Conservation (phyloP, 108 stramenopile genomes). For the Fistulifera solaris region DNA sequence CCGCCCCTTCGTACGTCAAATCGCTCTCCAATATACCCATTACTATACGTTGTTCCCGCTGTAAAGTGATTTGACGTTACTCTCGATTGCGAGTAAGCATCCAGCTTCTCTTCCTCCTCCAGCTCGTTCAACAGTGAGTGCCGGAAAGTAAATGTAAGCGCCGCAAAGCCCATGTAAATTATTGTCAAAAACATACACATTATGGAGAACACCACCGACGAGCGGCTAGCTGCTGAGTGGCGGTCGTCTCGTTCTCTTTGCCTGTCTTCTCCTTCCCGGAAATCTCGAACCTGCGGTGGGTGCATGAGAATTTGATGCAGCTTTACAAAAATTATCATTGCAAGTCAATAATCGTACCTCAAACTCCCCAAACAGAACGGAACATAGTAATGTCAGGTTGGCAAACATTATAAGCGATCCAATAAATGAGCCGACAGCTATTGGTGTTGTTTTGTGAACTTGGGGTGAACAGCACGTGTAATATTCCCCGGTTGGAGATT, state of each 20-base stretch:
- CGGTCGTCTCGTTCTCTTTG: conserved; percentile 11
- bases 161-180: conserved; percentile 66
- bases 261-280: conserved; percentile 32
- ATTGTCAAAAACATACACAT: conserved; percentile 80
- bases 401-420: conserved; percentile 78
- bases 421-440: conserved; percentile 74
- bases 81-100: conserved; percentile 13
- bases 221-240: conserved; percentile 31
- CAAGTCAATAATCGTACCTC: conserved; percentile 40
- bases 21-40: conserved; percentile 39
- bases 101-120: conserved; percentile 36
- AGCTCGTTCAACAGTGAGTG: conserved; percentile 55
- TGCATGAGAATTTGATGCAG: background rate
- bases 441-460: conserved; percentile 72
- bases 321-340: background rate
- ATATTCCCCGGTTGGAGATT: conserved; percentile 68
- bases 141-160: conserved; percentile 42
- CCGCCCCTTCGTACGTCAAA: conserved; percentile 28
- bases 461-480: conserved; percentile 61
- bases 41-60: conserved; percentile 6
- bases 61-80: background rate
- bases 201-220: conserved; percentile 64
- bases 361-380: conserved; percentile 80
- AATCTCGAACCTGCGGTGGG: conserved; percentile 32
- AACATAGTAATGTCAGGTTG: conserved; percentile 67